Conservation (phyloP, 805 yeast species). For the Kuraishia floccosa region DNA sequence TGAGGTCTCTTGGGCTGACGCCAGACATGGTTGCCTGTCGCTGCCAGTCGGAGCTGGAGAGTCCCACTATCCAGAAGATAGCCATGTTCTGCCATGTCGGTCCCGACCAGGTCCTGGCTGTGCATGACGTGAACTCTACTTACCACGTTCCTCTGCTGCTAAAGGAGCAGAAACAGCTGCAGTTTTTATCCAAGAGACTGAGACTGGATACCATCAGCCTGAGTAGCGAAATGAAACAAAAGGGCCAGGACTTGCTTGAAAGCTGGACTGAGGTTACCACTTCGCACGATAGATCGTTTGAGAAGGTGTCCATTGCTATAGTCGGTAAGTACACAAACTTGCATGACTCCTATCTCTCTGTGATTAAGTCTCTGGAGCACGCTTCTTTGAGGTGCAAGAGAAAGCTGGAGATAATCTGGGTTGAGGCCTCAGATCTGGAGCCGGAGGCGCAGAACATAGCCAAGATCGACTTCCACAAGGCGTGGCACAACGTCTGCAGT, state of each 20-base stretch:
- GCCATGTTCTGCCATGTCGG: constrained; percentile 99
- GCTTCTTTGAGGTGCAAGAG: constrained; percentile 84
- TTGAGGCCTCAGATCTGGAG: constrained; percentile 88
- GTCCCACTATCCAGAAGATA: constrained; percentile 84
- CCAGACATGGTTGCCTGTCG: constrained; percentile 99
- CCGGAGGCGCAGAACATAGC: constrained; percentile 48
- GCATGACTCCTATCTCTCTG: constrained; percentile 91
- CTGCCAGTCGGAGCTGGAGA: constrained; percentile 75
- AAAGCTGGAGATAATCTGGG: constrained; percentile 86
- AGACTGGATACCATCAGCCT: constrained; percentile 37
- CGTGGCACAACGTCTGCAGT: constrained; percentile 87
- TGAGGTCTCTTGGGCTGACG: constrained; percentile 86
- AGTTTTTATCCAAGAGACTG: constrained; percentile 61
- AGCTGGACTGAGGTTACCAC: constrained; percentile 78
- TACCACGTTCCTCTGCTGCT: constrained; percentile 93
- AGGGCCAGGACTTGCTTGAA: constrained; percentile 57
- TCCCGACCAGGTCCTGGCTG: constrained; percentile 94
- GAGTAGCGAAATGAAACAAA: constrained; percentile 36
- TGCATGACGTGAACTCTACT: constrained; percentile 93
- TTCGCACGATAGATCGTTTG: constrained; percentile 72
- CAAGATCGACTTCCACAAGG: constrained; percentile 79
- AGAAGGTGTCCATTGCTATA: constrained; percentile 85
- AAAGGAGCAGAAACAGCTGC: constrained; percentile 76
- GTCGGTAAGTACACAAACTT: constrained; percentile 96
- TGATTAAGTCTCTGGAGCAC: constrained; percentile 92